A percentile compares a stretch with the other conserved stretches of the same genome.
Evolutionary conservation across 164 flowering plant species (phyloP).

Genomic region (Protea cynaroides): DNA sequence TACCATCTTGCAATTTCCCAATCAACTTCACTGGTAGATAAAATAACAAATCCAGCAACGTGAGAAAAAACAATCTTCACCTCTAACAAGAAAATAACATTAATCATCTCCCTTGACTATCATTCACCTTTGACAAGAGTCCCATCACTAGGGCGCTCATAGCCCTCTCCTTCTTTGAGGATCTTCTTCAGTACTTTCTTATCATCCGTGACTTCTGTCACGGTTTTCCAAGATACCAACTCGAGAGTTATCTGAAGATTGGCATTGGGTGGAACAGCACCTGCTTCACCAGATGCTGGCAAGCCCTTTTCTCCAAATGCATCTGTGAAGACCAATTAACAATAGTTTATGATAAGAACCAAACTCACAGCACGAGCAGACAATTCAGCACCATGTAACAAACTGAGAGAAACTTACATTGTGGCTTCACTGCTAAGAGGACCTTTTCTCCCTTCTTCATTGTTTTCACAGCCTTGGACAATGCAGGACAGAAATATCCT

Average conservation of each 20-base stretch:
- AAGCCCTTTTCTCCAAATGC: conserved; percentile 88
- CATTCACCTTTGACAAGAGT: conserved; percentile 55
- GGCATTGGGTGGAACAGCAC: conserved; percentile 77
- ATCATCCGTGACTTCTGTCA: conserved; percentile 72
- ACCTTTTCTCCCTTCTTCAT: conserved; percentile 97
- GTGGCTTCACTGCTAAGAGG: conserved; percentile 75
- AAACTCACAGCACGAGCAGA: too few relatives aligned
- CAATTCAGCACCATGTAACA: not conserved
- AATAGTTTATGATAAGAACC: not conserved
- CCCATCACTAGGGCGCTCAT: conserved; percentile 84
- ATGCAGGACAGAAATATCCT: conserved; percentile 87
- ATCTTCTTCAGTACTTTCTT: conserved; percentile 83
- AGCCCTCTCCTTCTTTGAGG: conserved; percentile 90
- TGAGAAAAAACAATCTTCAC: not conserved
- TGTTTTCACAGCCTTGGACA: conserved; percentile 77
- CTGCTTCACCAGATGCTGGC: conserved; percentile 50
- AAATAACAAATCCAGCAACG: conserved; percentile 2
- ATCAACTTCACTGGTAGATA: conserved; percentile 62
- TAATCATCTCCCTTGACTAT: too few relatives aligned
- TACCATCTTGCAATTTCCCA: conserved; percentile 83
- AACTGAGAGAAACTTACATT: conserved; percentile 45
- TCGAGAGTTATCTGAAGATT: conserved; percentile 56
- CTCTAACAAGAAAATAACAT: not conserved
- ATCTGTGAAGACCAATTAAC: conserved; percentile 41
- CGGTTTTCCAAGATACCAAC: conserved; percentile 87